These are phyloP conservation scores for Cornus florida DNA, from an alignment of 148 eudicot genomes.

Conservation along the genomic window DNA sequence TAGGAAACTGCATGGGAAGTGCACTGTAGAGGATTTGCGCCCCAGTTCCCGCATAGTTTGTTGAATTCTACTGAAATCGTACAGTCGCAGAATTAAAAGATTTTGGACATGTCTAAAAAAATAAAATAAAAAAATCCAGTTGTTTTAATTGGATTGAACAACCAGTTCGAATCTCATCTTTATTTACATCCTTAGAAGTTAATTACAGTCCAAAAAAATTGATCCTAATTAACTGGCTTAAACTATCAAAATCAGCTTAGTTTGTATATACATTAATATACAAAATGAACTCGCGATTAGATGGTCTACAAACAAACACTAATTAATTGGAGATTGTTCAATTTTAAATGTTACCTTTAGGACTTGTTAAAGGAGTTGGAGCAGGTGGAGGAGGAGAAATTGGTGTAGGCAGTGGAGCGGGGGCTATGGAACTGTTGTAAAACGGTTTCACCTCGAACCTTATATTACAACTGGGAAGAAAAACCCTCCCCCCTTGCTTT, in stretches of 20 bases:
- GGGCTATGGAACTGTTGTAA: not conserved
- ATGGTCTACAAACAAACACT: not conserved
- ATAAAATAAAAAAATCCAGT: too few species aligned
- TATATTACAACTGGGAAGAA: not conserved
- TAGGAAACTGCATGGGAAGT: too few species aligned
- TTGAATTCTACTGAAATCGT: too few species aligned
- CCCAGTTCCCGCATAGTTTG: too few species aligned
- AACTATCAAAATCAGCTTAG: not conserved
- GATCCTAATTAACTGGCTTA: not conserved
- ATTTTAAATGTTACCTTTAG: not conserved
- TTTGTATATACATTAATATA: not conserved
- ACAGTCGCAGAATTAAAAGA: too few species aligned
- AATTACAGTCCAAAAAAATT: not conserved
- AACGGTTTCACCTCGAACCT: not conserved
- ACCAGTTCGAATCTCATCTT: not conserved
- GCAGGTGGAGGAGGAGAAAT: not conserved
- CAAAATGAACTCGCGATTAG: not conserved
- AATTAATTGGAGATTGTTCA: too few species aligned
- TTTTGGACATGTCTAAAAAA: too few species aligned
- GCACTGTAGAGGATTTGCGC: too few species aligned
- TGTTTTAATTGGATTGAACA: too few species aligned
- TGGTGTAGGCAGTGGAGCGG: not conserved
- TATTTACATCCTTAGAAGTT: not conserved
- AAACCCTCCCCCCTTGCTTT: not conserved
- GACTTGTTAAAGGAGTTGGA: not conserved